phyloP scores from a whole-genome alignment of 176 grass and related monocot genomes.

The Melocanna baccifera region DNA sequence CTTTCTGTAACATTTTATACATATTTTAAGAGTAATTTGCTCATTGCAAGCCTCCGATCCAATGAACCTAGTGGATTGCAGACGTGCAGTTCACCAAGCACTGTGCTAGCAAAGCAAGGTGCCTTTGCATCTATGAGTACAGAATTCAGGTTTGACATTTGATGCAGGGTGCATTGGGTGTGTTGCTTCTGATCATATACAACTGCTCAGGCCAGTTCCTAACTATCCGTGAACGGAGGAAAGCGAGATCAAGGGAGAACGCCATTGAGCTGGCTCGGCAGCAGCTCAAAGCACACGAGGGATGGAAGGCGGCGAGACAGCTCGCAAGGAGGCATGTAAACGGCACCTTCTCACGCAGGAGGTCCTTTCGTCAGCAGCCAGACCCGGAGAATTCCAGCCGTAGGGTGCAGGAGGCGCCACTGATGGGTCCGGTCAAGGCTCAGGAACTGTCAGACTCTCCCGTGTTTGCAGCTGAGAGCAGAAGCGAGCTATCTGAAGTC shows the following conservation, averaged over 20 bases:
- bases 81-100: background rate
- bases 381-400: slow-evolving; percentile 16
- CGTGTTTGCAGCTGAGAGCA: slow-evolving; percentile 24
- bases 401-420: slow-evolving; percentile 29
- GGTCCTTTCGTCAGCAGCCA: slow-evolving; percentile 27
- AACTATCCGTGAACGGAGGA: slow-evolving; percentile 54
- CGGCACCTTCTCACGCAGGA: slow-evolving; percentile 55
- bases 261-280: slow-evolving; percentile 66
- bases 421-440: slow-evolving; percentile 15
- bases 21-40: background rate
- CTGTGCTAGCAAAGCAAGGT: background rate
- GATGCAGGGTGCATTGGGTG: slow-evolving; percentile 53
- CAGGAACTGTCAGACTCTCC: slow-evolving; percentile 44
- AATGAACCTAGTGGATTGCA: background rate
- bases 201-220: slow-evolving; percentile 85
- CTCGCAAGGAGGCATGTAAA: slow-evolving; percentile 52
- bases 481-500: slow-evolving; percentile 44
- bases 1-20: background rate
- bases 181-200: slow-evolving; percentile 75
- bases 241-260: slow-evolving; percentile 70
- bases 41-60: background rate
- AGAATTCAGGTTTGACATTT: background rate
- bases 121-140: background rate
- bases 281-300: slow-evolving; percentile 62
- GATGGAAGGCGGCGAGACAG: slow-evolving; percentile 67